Percentiles rank a stretch among this genome's conserved stretches.
phyloP scores from a whole-genome alignment of 2,329 filamentous ascomycete species.

The Xylaria sp. region DNA sequence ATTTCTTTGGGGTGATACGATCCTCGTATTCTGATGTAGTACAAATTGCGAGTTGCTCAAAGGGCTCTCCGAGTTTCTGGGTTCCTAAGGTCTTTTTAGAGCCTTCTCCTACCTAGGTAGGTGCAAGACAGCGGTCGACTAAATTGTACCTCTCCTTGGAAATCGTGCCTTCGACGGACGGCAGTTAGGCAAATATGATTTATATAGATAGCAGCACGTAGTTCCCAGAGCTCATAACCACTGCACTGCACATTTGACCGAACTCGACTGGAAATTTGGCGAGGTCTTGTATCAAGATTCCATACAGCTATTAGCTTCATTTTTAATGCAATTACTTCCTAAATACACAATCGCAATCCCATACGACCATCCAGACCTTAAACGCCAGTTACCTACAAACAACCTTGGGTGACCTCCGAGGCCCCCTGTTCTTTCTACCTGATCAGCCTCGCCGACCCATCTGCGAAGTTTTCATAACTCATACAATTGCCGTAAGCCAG shows the following conservation, averaged over 20 bases:
- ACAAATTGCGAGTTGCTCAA: neutral
- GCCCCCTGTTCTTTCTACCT: slow-evolving; percentile 25
- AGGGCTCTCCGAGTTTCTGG: neutral
- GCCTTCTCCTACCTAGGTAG: no score
- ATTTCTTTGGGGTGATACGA: neutral
- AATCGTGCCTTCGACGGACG: neutral
- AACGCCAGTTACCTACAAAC: slow-evolving; percentile 35
- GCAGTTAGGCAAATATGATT: neutral
- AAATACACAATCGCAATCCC: slow-evolving; percentile 29
- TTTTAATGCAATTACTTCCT: slow-evolving; percentile 32
- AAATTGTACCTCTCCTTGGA: no score
- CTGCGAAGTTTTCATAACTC: slow-evolving; percentile 43
- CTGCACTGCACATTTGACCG: neutral
- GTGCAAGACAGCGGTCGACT: no score
- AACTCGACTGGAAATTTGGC: neutral
- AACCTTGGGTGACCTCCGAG: slow-evolving; percentile 26
- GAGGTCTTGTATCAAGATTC: neutral
- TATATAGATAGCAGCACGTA: neutral
- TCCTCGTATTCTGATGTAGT: neutral
- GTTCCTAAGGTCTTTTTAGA: neutral
- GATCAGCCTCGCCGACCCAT: slow-evolving; percentile 26
- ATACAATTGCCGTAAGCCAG: slow-evolving; percentile 43
- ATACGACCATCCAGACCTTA: slow-evolving; percentile 35
- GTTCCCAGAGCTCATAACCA: no score
- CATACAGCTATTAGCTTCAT: slow-evolving; percentile 10